Evolutionary conservation across 306 rosid species (phyloP), one percentile per base, ranked within the genome.

Genomic region (Sechiopsis laciniata): DNA sequence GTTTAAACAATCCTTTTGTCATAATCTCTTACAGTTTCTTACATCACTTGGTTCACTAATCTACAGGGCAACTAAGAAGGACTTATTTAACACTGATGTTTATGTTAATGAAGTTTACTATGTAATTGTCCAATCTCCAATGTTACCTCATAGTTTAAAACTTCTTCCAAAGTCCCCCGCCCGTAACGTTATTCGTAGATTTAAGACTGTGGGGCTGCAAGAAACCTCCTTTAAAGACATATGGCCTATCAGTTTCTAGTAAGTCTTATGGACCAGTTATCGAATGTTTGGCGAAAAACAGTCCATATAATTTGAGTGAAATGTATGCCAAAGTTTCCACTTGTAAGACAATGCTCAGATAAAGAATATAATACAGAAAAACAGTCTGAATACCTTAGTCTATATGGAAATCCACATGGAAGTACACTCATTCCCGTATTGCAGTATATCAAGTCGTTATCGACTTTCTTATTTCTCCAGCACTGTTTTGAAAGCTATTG

Each of bases 161-260:
- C 37, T 32, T 32, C 37, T 32, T 32, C 5, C 2, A 32, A 26
- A 26, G 29, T 26, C 29, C 29, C 29, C 29, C 29, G 2, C 29
- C 29, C 29, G 29, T 1, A 26, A 32, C 4, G 37, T 2, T 2
- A 32, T 32, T 0, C 3, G 4, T 2, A 32, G 37, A 32, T 32
- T 32, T 32, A 32, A 32, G 37, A 32, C 37, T 26, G 48, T 42
- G 50, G 50, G 50, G 50, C 50, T 45, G 50, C 50, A 45, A 45
- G 6, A 65, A 65, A 45, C 54, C 14, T 65, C n/a, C 71, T 65
- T 65, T 42, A 6, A 7, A 37, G 52, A 37, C 71, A 64, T 35
- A 8, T 64, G 52, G 26, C 52, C 71, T 37, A n/a, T 65, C 53
- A 42, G 71, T 65, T 65, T 53, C n/a, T 40, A 40, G 26, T n/a